Evolutionary conservation across 169 alveolate species (phyloP).

Genomic region (Cryptosporidium tyzzeri): DNA sequence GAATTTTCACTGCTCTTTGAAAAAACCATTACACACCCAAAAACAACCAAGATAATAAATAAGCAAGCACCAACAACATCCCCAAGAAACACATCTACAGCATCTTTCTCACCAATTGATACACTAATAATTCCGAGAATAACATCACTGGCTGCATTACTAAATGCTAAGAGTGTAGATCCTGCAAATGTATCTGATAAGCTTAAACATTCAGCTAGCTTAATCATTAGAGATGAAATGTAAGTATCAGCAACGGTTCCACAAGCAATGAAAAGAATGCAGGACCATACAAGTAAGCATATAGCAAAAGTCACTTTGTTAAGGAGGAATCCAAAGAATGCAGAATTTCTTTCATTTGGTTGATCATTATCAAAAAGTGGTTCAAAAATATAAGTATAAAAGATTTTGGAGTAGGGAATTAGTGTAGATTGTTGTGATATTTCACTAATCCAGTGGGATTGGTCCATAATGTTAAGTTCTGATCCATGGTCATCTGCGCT

Average conservation of each 20-base stretch:
- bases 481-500: slow-evolving; percentile 47
- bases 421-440: slow-evolving; percentile 39
- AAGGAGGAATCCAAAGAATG: slow-evolving; percentile 29
- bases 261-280: slow-evolving; percentile 68
- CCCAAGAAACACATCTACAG: slow-evolving; percentile 64
- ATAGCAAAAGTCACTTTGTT: slow-evolving; percentile 49
- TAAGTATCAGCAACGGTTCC: slow-evolving; percentile 75
- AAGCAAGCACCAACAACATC: slow-evolving; percentile 70
- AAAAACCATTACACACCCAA: slow-evolving; percentile 73
- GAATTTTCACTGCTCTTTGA: slow-evolving; percentile 43
- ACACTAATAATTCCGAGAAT: slow-evolving; percentile 67
- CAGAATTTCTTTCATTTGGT: background rate
- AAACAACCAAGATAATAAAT: slow-evolving; percentile 58
- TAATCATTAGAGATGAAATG: slow-evolving; percentile 64
- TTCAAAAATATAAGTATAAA: slow-evolving; percentile 50
- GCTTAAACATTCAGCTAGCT: slow-evolving; percentile 47
- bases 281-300: slow-evolving; percentile 43
- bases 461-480: slow-evolving; percentile 27
- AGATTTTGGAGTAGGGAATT: slow-evolving; percentile 37
- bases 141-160: slow-evolving; percentile 75
- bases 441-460: slow-evolving; percentile 36
- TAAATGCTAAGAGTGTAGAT: slow-evolving; percentile 67
- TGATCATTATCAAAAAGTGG: slow-evolving; percentile 25
- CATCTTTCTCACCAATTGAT: slow-evolving; percentile 64
- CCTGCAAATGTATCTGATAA: slow-evolving; percentile 74